phyloP scores from a whole-genome alignment of 129 eudicot genomes.

The Silybum marianum region DNA sequence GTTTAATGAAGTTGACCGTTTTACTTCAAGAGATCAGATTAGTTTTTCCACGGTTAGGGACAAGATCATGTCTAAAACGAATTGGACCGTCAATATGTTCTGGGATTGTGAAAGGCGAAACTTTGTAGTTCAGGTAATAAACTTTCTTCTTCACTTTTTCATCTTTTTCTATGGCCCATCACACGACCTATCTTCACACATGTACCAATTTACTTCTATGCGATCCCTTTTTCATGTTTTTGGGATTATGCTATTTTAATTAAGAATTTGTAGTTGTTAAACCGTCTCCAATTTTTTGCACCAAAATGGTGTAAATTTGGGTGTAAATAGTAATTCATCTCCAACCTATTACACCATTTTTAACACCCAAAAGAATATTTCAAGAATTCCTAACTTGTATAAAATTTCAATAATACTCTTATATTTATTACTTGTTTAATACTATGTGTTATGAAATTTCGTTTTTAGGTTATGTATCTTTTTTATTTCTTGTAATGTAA shows the following conservation, averaged over 20 bases:
- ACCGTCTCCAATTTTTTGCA: neutral
- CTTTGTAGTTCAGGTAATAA: conserved; percentile 77
- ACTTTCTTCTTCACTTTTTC: neutral
- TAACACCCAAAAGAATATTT: neutral
- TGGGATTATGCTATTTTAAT: neutral
- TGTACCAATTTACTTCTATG: neutral
- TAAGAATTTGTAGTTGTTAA: neutral
- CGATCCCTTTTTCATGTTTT: neutral
- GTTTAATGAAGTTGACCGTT: conserved; percentile 96
- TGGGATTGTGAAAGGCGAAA: conserved; percentile 89
- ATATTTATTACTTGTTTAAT: neutral
- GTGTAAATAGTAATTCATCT: neutral
- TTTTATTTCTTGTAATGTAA: neutral
- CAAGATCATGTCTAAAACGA: conserved; percentile 61
- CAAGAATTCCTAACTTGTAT: neutral
- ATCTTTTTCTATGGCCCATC: neutral
- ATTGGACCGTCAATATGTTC: conserved; percentile 86
- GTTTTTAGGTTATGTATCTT: neutral
- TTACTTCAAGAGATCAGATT: conserved; percentile 90
- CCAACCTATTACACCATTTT: neutral
- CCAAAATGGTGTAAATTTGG: neutral
- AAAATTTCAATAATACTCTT: neutral
- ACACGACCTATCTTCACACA: neutral
- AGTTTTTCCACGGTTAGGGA: conserved; percentile 91
- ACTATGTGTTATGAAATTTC: neutral